These are phyloP conservation scores for Penicillium sp. DNA, from an alignment of 2,329 filamentous ascomycete species.

Conservation along the genomic window DNA sequence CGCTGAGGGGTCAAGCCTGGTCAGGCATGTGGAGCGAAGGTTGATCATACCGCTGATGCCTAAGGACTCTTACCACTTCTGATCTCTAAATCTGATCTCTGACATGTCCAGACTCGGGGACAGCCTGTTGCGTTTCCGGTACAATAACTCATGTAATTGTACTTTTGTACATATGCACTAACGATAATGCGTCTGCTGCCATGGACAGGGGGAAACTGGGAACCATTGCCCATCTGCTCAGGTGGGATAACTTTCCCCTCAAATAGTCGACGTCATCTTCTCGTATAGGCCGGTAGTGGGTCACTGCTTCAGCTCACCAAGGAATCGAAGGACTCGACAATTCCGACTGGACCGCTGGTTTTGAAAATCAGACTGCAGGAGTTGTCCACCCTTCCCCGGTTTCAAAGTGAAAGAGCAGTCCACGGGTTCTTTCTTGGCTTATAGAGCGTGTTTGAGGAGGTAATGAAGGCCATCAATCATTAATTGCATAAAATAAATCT, in stretches of 20 bases:
- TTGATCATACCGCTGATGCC: conserved; percentile 7
- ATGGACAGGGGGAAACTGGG: background rate
- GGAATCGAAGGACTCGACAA: conserved; percentile 7
- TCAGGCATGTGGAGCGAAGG: conserved; percentile 2
- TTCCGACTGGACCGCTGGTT: conserved; percentile 16
- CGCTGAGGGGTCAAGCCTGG: conserved; percentile 2
- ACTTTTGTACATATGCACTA: background rate
- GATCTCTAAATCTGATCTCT: background rate
- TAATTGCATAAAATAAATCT: background rate
- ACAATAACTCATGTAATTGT: background rate
- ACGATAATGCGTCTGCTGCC: background rate
- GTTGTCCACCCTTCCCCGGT: background rate
- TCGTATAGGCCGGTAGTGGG: conserved; percentile 15
- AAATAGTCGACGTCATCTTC: conserved; percentile 22
- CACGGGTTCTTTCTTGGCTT: background rate
- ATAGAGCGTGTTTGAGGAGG: background rate
- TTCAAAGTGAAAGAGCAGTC: conserved; percentile 9
- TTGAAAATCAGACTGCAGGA: conserved; percentile 2
- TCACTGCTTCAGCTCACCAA: conserved; percentile 2
- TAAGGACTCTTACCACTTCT: background rate
- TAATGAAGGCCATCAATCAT: background rate
- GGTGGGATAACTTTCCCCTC: background rate
- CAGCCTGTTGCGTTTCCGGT: background rate
- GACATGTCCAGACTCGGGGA: background rate
- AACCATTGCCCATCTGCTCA: background rate